Conservation (phyloP, 306 rosid genomes). For the Castanea mollissima region DNA sequence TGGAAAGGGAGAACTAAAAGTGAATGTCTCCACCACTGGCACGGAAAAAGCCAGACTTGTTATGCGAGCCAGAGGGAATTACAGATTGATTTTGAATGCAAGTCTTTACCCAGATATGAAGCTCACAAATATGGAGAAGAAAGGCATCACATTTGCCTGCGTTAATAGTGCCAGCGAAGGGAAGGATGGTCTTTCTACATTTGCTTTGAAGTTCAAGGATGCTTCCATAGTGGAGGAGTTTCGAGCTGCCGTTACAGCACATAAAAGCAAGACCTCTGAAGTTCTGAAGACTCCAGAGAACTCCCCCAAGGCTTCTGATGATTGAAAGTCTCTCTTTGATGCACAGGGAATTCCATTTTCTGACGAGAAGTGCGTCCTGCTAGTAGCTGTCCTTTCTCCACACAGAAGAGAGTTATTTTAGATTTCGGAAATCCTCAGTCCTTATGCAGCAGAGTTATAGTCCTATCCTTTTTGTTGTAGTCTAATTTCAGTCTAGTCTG, state of each 20-base stretch:
- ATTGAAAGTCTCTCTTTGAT: conserved; percentile 25
- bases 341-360: conserved; percentile 16
- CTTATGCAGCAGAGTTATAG: conserved; percentile 45
- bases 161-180: conserved; percentile 78
- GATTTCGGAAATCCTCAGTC: conserved; percentile 33
- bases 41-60: conserved; percentile 67
- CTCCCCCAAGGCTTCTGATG: conserved; percentile 64
- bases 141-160: conserved; percentile 92
- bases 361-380: conserved; percentile 13
- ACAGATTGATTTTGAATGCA: conserved; percentile 81
- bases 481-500: conserved; percentile 29
- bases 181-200: conserved; percentile 68
- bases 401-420: conserved; percentile 21
- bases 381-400: conserved; percentile 1
- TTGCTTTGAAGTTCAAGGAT: conserved; percentile 92
- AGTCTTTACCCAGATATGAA: conserved; percentile 85
- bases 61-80: conserved; percentile 83
- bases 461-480: conserved; percentile 48
- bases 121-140: conserved; percentile 85
- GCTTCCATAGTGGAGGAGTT: conserved; percentile 68
- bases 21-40: conserved; percentile 58
- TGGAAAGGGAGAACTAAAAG: conserved; percentile 87
- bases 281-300: conserved; percentile 71
- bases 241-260: conserved; percentile 54
- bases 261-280: conserved; percentile 51